Conservation (phyloP, 2,329 filamentous ascomycete species). For the Scleromitrula shiraiana region DNA sequence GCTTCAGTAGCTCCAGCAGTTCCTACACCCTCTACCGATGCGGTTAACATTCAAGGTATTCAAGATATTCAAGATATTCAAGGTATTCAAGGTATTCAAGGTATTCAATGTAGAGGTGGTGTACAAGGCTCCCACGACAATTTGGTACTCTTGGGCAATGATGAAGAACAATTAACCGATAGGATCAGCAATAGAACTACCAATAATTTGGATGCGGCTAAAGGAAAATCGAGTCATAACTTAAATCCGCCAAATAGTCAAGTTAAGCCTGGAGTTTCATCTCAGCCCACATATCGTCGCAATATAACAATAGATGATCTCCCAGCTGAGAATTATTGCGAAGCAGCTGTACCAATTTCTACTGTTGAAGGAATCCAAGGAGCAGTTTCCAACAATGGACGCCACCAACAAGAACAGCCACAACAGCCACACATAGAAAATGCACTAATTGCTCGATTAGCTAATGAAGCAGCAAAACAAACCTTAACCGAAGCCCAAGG, state of each 20-base stretch:
- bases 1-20: too few relatives aligned
- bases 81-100: too few relatives aligned
- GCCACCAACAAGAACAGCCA: too few relatives aligned
- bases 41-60: too few relatives aligned
- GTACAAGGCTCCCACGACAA: not conserved
- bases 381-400: too few relatives aligned
- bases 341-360: too few relatives aligned
- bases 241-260: not conserved
- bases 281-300: not conserved
- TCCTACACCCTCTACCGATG: too few relatives aligned
- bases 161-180: not conserved
- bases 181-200: not conserved
- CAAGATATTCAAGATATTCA: not conserved
- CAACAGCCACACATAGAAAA: too few relatives aligned
- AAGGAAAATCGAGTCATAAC: constrained; percentile 3
- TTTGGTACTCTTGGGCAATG: too few relatives aligned
- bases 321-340: not conserved
- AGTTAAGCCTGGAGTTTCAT: not conserved
- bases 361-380: too few relatives aligned
- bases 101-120: too few relatives aligned
- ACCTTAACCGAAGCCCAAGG: not conserved
- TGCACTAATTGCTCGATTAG: too few relatives aligned
- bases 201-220: not conserved
- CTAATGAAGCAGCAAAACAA: not conserved
- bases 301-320: constrained; percentile 2